Conservation (phyloP, 2,329 filamentous ascomycete genomes). For the Zelopaecilomyces penicillatus region DNA sequence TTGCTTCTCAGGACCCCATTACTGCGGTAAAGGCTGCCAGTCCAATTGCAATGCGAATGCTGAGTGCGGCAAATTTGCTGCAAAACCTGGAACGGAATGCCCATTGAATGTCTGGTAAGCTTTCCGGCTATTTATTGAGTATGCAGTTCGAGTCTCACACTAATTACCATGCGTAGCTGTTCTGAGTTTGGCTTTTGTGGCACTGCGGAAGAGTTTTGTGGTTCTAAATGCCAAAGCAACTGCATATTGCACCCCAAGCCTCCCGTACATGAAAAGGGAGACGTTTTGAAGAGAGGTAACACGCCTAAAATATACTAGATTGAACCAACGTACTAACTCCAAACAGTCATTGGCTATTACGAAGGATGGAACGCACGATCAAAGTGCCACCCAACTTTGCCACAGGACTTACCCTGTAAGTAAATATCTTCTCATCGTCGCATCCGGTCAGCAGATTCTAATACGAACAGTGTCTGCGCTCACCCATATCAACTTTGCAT, state of each 20-base stretch:
- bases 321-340: too few relatives aligned
- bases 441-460: background rate
- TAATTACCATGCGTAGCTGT: conserved; percentile 11
- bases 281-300: conserved; percentile 10
- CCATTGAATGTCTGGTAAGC: conserved; percentile 25
- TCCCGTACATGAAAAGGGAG: background rate
- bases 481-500: conserved; percentile 28
- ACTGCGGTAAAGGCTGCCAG: conserved; percentile 17
- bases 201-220: conserved; percentile 16
- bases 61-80: conserved; percentile 15
- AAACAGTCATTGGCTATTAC: conserved; percentile 23
- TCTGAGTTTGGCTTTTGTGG: conserved; percentile 25
- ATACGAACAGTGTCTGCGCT: background rate
- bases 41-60: conserved; percentile 15
- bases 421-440: background rate
- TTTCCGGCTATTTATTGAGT: too few relatives aligned
- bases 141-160: too few relatives aligned
- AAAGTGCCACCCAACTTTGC: background rate
- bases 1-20: conserved; percentile 11
- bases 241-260: conserved; percentile 4
- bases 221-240: conserved; percentile 12
- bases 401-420: conserved; percentile 1
- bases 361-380: conserved; percentile 18
- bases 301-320: too few relatives aligned
- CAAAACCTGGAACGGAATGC: conserved; percentile 13